Evolutionary conservation across 208 protist species (phyloP), one percentile per base, ranked within the genome.

Genomic region (Leishmania gerbilli): DNA sequence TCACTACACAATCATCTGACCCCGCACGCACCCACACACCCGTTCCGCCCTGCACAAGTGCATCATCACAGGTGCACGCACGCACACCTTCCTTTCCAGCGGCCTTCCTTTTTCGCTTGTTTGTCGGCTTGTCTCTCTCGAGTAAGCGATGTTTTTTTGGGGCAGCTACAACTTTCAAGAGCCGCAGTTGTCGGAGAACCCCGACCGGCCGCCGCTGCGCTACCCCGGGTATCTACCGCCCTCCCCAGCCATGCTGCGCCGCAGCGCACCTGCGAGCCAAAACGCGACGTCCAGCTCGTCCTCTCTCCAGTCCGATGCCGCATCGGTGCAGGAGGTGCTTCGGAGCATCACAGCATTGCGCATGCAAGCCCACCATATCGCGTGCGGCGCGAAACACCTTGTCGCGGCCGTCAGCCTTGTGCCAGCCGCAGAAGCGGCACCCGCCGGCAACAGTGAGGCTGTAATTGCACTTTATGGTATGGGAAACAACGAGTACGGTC

Each of bases 81-180:
- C 68, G 37, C 69, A 53, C 24, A 40, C n/a, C 71, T 62, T 15
- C 31, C 17, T 58, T n/a, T 42, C 31, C 27, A 58, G 11, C 13
- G 31, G 7, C 31, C 31, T 15, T 60, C 1, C 31, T 45, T 31
- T 31, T 51, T 31, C 24, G n/a, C 34, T 34, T 55, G 7, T 40
- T 8, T 51, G 15, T 74, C 8, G 0, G 4, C 5, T 53, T n/a
- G 37, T 11, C 1, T 37, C 0, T 42, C 11, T 72, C 45, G 74
- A 42, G 8, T 51, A 24, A 2, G 49, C 37, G 31, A 97, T 97
- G 93, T 97, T 95, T 67, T 95, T 97, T 79, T 97, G 93, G 92
- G 93, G 93, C 40, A 90, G 89, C 84, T 97, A 95, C 87, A 94
- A 90, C 80, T 97, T 97, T 81, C 84, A 92, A 56, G 86, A 86